A percentile compares a stretch with the other conserved stretches of the same genome.
phyloP scores from a whole-genome alignment of 176 grass and related monocot species.

The Neostapfia colusana region DNA sequence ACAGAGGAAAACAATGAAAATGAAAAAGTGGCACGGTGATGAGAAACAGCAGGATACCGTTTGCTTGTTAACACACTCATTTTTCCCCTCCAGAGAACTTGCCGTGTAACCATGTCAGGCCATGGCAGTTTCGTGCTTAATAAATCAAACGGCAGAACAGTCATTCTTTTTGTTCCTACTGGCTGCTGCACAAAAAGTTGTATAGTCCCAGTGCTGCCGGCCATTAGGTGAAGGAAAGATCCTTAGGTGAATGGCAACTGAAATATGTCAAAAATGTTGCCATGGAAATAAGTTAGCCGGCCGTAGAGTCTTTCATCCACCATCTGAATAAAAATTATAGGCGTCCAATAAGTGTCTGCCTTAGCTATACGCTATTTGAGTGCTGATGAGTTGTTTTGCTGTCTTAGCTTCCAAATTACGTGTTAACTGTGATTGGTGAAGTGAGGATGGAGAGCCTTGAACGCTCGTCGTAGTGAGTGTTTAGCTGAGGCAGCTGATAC shows the following conservation, averaged over 20 bases:
- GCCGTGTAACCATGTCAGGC: background rate
- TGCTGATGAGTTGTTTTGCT: background rate
- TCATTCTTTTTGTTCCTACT: conserved; percentile 22
- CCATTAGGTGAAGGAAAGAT: conserved; percentile 6
- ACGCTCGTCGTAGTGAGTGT: background rate
- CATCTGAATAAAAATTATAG: conserved; percentile 34
- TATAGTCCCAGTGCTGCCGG: background rate
- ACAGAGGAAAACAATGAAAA: conserved; percentile 48
- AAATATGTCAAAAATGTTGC: background rate
- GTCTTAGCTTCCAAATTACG: background rate
- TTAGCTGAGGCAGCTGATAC: background rate
- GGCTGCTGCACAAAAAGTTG: background rate
- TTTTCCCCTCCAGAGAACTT: background rate
- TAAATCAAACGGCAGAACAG: conserved; percentile 9
- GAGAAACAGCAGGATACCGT: background rate
- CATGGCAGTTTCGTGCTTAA: conserved; percentile 14
- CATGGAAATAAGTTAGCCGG: conserved; percentile 14
- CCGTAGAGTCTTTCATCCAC: background rate
- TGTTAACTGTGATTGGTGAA: background rate
- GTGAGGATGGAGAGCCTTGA: background rate
- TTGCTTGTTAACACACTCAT: conserved; percentile 2
- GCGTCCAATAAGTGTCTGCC: background rate
- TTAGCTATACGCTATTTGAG: background rate
- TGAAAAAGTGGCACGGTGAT: conserved; percentile 33
- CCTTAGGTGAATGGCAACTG: background rate